Evolutionary conservation across 2,329 filamentous ascomycete species (phyloP).

Genomic region (Penicillium freii): DNA sequence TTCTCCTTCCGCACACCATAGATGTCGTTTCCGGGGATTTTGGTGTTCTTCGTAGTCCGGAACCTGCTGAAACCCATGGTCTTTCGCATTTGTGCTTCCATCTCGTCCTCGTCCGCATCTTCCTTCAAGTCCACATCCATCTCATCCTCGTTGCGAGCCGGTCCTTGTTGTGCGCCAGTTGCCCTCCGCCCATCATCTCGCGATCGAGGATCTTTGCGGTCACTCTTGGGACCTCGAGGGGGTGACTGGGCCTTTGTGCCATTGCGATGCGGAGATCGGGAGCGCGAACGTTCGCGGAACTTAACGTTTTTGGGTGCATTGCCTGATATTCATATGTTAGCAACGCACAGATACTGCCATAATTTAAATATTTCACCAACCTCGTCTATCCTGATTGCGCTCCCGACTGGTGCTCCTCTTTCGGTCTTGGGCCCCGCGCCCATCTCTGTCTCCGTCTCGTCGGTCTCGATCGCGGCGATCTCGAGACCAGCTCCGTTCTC

Average conservation of each 20-base stretch:
- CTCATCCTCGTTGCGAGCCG: conserved; percentile 31
- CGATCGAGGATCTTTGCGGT: conserved; percentile 32
- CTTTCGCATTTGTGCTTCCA: conserved; percentile 70
- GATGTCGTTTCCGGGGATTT: conserved; percentile 81
- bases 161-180: conserved; percentile 25
- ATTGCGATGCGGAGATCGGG: conserved; percentile 36
- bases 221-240: conserved; percentile 34
- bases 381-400: conserved; percentile 40
- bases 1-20: conserved; percentile 86
- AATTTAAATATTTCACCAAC: conserved; percentile 26
- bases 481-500: conserved; percentile 46
- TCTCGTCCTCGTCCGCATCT: conserved; percentile 59
- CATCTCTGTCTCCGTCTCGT: conserved; percentile 37
- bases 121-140: conserved; percentile 48
- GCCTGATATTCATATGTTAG: conserved; percentile 18
- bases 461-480: conserved; percentile 41
- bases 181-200: conserved; percentile 22
- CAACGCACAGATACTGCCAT: background rate
- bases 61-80: conserved; percentile 92
- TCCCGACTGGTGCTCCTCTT: conserved; percentile 42
- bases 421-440: conserved; percentile 40
- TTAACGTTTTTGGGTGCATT: conserved; percentile 33
- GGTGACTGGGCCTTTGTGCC: conserved; percentile 37
- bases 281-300: conserved; percentile 39
- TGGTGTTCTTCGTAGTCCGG: conserved; percentile 80